These are phyloP conservation scores for Aspergillus uvarum DNA, from an alignment of 2,329 filamentous ascomycete genomes.

Conservation along the genomic window DNA sequence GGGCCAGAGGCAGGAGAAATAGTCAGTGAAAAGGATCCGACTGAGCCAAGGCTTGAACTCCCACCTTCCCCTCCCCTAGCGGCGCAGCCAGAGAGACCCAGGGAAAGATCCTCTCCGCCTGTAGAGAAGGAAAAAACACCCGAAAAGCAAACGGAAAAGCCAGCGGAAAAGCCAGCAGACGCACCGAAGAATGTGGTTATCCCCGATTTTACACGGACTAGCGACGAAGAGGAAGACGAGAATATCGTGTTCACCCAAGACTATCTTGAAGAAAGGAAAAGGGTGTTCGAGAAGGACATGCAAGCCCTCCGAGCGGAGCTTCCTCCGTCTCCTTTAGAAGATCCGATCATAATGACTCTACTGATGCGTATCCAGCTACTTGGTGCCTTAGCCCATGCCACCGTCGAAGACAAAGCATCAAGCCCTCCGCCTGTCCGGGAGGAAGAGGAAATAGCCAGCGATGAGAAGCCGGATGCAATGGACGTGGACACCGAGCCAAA, in stretches of 20 bases:
- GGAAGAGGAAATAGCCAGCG: neutral
- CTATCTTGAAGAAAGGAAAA: conserved; percentile 47
- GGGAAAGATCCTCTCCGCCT: neutral
- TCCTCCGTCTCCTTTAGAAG: conserved; percentile 44
- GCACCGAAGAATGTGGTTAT: conserved; percentile 23
- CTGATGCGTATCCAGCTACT: conserved; percentile 47
- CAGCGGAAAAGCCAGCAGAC: conserved; percentile 3
- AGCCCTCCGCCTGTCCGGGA: conserved; percentile 5
- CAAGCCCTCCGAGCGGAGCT: conserved; percentile 43
- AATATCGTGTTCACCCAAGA: conserved; percentile 48
- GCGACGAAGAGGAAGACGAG: conserved; percentile 49
- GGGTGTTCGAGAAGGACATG: conserved; percentile 48
- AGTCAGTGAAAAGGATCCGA: conserved; percentile 10
- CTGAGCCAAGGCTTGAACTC: conserved; percentile 4
- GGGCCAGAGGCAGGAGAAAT: conserved; percentile 20
- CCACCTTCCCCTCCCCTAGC: neutral
- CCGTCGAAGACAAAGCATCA: conserved; percentile 23
- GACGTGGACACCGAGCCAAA: conserved; percentile 17
- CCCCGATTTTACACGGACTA: conserved; percentile 36
- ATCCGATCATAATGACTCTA: conserved; percentile 42
- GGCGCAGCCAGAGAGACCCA: neutral
- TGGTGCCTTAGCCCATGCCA: conserved; percentile 42
- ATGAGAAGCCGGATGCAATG: conserved; percentile 7
- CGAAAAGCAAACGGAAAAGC: conserved; percentile 1
- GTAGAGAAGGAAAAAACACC: conserved; percentile 2